phyloP scores from a whole-genome alignment of 257 asterid genomes.

The Ehretia macrophylla region DNA sequence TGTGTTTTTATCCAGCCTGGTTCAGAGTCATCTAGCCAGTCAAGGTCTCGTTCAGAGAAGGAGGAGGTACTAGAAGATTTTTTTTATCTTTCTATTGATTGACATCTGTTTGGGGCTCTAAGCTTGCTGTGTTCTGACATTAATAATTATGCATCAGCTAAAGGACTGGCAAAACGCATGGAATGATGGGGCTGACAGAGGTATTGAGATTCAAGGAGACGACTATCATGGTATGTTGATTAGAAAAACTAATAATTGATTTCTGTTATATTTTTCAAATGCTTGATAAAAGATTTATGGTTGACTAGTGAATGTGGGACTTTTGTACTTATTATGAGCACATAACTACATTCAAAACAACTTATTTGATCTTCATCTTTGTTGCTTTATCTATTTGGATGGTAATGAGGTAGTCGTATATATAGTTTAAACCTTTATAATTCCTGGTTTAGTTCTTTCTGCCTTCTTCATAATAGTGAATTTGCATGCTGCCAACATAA shows the following conservation, averaged over 20 bases:
- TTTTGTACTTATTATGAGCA: not conserved
- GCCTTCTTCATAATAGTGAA: too few species aligned
- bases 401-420: too few species aligned
- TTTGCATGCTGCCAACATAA: too few species aligned
- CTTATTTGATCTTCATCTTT: too few species aligned
- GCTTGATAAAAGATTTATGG: constrained; percentile 7
- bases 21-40: constrained; percentile 40
- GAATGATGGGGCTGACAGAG: constrained; percentile 30
- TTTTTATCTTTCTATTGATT: not conserved
- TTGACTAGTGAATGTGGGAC: not conserved
- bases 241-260: constrained; percentile 7
- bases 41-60: constrained; percentile 29
- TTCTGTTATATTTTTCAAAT: constrained; percentile 2
- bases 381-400: too few species aligned
- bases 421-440: too few species aligned
- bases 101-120: constrained; percentile 3
- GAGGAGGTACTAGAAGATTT: constrained; percentile 35
- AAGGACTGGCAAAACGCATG: constrained; percentile 24
- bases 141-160: constrained; percentile 26
- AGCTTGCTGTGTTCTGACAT: constrained; percentile 12
- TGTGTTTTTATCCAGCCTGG: constrained; percentile 38
- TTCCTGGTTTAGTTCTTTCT: too few species aligned
- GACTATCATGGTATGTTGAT: constrained; percentile 23
- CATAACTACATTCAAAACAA: too few species aligned
- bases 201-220: constrained; percentile 13